Base-by-base conservation (phyloP, 495 filamentous ascomycete genomes). In the Neurospora sp. region DNA sequence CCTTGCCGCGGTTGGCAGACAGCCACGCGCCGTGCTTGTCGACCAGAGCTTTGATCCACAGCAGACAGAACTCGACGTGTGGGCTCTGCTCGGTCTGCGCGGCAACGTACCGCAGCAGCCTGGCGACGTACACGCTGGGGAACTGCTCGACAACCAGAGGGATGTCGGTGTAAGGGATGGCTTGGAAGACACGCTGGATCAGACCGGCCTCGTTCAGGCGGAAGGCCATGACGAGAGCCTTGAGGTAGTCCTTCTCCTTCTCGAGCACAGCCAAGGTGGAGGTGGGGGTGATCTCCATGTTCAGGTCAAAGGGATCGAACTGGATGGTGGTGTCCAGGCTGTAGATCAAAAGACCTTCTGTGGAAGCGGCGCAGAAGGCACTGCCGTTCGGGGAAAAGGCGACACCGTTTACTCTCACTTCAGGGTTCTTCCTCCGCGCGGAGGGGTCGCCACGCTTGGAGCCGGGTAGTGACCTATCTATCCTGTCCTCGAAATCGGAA, bases 241-340 rank as follows among this genome's bases (percentile, higher is more conserved):
- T 97, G 41, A 98, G 86, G 82, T 91, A 97, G 45, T 96, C 92
- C 75, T 87, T 87, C 70, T 94, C 89, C 59, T 90, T 86, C 53
- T 86, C 79, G n/a, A 98, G 85, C 9, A 92, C 90, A 10, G 88
- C 85, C 2, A 97, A 82, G 4, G 93, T 97, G 40, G 86, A 91
- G 2, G 90, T 89, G 0, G 94, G 94, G 6, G 96, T 99, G 73
- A 98, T 91, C 53, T 91, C 89, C 75, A 98, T 91, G 76, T 97
- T 94, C 7, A 99, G 90, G 79, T 99, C 96, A 79, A 96, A 97
- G 3, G 96, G 96, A 80, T 99, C 96, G 76, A 99, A 99, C 73
- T 89, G 85, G 37, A 94, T 86, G 3, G 87, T 86, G 20, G 86
- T 90, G 78, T 98, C 96, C 44, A 98, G 84, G 70, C 91, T 93